Evolutionary conservation across 2,329 filamentous ascomycete species (phyloP).

Genomic region (Ophiocordyceps robertsii): DNA sequence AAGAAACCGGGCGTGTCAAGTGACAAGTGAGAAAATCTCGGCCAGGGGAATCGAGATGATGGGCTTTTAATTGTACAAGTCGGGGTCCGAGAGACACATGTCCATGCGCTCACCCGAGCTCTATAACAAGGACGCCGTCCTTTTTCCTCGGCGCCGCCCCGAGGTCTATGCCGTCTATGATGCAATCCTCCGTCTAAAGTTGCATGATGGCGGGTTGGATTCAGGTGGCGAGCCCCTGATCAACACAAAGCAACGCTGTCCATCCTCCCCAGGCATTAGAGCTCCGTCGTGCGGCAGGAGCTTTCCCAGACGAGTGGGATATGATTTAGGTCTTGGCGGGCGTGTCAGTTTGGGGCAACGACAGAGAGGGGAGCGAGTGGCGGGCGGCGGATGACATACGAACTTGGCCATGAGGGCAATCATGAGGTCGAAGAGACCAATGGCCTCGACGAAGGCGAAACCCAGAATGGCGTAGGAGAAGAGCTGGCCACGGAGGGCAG

Average conservation of each 20-base stretch:
- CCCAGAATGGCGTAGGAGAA: conserved; percentile 93
- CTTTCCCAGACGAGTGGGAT: conserved; percentile 17
- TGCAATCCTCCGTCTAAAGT: conserved; percentile 21
- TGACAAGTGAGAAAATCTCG: no score
- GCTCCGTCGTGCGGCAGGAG: conserved; percentile 23
- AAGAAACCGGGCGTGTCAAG: no score
- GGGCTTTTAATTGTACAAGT: conserved; percentile 29
- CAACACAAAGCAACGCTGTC: conserved; percentile 12
- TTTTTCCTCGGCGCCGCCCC: conserved; percentile 18
- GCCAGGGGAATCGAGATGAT: no score
- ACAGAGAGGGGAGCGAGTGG: background rate
- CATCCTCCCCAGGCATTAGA: conserved; percentile 16
- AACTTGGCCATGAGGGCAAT: conserved; percentile 91
- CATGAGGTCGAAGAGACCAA: conserved; percentile 81
- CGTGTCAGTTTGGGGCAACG: conserved; percentile 2
- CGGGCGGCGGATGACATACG: conserved; percentile 34
- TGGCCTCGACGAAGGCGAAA: conserved; percentile 91
- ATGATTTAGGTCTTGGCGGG: conserved; percentile 21
- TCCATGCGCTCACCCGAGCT: conserved; percentile 18
- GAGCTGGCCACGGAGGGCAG: conserved; percentile 85
- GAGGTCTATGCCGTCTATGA: conserved; percentile 28
- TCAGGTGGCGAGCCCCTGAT: conserved; percentile 13
- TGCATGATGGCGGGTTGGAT: conserved; percentile 15
- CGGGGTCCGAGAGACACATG: conserved; percentile 19
- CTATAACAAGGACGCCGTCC: conserved; percentile 19